Conservation (phyloP, 257 asterid genomes). For the Solanum sitiens region DNA sequence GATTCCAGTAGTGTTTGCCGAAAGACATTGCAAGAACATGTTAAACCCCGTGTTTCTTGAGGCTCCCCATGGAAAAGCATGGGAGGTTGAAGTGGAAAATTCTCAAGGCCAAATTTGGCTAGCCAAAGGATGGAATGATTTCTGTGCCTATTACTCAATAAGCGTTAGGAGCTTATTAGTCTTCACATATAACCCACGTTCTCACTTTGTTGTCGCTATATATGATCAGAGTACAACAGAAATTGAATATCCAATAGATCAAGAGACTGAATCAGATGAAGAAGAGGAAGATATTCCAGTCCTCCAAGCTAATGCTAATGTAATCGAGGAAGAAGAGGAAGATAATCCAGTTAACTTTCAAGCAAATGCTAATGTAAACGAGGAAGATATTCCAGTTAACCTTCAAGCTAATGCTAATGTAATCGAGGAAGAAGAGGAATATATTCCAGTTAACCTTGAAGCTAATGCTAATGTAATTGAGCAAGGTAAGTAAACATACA, state of each 20-base stretch:
- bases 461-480: background rate
- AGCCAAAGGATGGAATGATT: conserved; percentile 14
- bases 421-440: background rate
- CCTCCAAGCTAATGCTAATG: too few species aligned
- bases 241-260: too few species aligned
- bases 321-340: too few species aligned
- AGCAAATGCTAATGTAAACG: background rate
- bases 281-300: too few species aligned
- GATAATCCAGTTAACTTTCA: background rate
- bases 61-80: conserved; percentile 13
- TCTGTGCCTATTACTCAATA: background rate
- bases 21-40: conserved; percentile 8
- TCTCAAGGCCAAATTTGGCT: conserved; percentile 13
- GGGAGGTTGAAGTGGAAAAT: conserved; percentile 12
- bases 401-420: background rate
- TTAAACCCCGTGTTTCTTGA: conserved; percentile 7
- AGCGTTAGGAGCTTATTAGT: background rate
- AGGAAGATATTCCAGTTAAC: too few species aligned
- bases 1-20: conserved; percentile 20
- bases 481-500: background rate
- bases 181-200: background rate
- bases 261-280: too few species aligned
- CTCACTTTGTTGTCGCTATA: background rate
- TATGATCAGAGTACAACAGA: too few species aligned
- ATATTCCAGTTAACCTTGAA: background rate